Evolutionary conservation across 2,329 filamentous ascomycete genomes (phyloP), one percentile per base, ranked within the genome.

Genomic region (Penicillium freii): DNA sequence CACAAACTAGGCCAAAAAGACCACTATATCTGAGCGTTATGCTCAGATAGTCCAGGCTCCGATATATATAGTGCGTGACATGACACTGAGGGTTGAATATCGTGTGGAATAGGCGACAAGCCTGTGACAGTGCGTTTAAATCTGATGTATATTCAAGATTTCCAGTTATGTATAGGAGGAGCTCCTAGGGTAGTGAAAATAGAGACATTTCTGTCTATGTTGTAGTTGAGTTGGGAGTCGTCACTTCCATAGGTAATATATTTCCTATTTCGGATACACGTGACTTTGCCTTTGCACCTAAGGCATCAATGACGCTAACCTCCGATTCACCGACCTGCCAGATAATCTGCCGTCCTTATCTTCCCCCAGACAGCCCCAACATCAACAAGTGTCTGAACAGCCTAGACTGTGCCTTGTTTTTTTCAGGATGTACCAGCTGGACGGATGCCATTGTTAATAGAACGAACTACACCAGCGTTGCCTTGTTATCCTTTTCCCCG

Each of bases 271-370:
- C 13, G 10, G 36, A 17, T 1, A 0, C 55, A 60, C 51, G 52
- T 56, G 45, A 59, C 33, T 13, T 10, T 21, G 10, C 4, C 0
- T 27, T 17, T 1, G 0, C 50, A 34, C 54, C 57, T 60, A 10
- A 62, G 61, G 59, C 56, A 33, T 1, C 5, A n/a, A 54, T 19
- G 56, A 49, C 54, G 50, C n/a, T 13, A 40, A 34, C 19, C 15
- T 23, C 27, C 31, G 50, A 46, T n/a, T 45, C 47, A 45, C 39
- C 47, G 58, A 56, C 47, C 40, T 51, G 60, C 48, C 57, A 60
- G 59, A 54, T 61, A 59, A 59, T 39, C 56, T 47, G 47, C 50
- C 53, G 15, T 31, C 29, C 59, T 43, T 58, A 54, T 54, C 54
- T 52, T 52, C 29, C 54, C 54, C 54, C 54, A 34, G 46, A 51